Conservation (phyloP, 2,329 filamentous ascomycete species). For the Cordyceps cicadae region DNA sequence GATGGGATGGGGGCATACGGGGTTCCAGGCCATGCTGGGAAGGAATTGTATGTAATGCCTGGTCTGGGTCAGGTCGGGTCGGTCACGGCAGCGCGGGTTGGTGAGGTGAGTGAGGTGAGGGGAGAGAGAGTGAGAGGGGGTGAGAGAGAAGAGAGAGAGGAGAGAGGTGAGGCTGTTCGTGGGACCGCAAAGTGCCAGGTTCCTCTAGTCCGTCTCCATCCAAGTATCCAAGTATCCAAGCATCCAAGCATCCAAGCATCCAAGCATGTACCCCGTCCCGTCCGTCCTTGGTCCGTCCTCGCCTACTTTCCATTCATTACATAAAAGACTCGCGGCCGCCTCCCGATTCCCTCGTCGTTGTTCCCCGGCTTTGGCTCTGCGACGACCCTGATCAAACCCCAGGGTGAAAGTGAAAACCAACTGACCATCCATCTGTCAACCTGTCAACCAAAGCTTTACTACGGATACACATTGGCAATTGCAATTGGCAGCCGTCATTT, state of each 20-base stretch:
- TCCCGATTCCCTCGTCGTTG: neutral
- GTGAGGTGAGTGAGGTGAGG: too few species aligned
- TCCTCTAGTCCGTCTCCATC: neutral
- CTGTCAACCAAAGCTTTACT: constrained; percentile 1
- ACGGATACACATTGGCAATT: neutral
- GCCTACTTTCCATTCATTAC: constrained; percentile 15
- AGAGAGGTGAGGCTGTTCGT: neutral
- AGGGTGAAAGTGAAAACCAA: neutral
- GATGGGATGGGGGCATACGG: constrained; percentile 3
- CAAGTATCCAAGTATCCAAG: neutral
- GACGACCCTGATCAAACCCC: neutral
- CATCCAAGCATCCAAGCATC: neutral
- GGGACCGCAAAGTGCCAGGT: neutral
- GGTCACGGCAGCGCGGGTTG: neutral
- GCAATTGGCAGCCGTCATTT: neutral
- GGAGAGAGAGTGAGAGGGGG: too few species aligned
- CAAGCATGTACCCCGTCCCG: neutral
- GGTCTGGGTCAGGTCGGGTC: neutral
- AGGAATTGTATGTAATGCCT: neutral
- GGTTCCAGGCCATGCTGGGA: constrained; percentile 10
- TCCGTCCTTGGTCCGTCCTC: neutral
- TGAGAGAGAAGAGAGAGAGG: too few species aligned
- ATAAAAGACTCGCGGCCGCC: constrained; percentile 15
- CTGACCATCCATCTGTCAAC: neutral
- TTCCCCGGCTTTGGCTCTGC: constrained; percentile 7